Percentiles rank a stretch among this genome's conserved stretches.
Evolutionary conservation across 2,329 filamentous ascomycete genomes (phyloP).

Genomic region (Cordyceps pruinosa): DNA sequence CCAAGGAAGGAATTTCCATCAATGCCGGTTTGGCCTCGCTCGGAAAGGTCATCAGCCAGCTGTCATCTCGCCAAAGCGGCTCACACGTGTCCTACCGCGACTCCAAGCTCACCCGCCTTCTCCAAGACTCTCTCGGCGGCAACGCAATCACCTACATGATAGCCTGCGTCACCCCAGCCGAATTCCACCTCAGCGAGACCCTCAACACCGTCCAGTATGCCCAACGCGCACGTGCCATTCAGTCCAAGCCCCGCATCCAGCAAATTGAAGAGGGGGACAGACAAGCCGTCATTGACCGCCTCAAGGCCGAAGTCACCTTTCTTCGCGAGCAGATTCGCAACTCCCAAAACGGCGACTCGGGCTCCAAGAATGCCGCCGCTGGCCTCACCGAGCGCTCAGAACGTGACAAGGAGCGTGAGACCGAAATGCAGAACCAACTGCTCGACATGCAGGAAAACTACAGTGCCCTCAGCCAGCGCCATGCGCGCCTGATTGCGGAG

Average conservation of each 20-base stretch:
- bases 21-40: constrained; percentile 91
- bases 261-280: constrained; percentile 91
- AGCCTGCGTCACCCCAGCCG: constrained; percentile 91
- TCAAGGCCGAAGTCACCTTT: constrained; percentile 91
- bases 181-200: constrained; percentile 96
- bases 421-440: constrained; percentile 87
- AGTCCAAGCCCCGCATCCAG: constrained; percentile 95
- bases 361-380: constrained; percentile 44
- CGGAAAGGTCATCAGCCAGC: constrained; percentile 95
- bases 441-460: constrained; percentile 94
- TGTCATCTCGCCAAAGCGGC: constrained; percentile 81
- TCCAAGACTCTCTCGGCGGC: constrained; percentile 93
- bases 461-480: constrained; percentile 79
- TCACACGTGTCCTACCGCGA: constrained; percentile 96
- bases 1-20: constrained; percentile 95
- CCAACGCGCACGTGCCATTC: constrained; percentile 89
- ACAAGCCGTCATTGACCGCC: constrained; percentile 82
- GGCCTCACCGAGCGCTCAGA: constrained; percentile 65
- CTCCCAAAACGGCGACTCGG: constrained; percentile 50
- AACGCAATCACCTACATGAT: constrained; percentile 99
- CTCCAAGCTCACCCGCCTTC: constrained; percentile 87
- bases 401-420: constrained; percentile 74
- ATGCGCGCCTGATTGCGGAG: constrained; percentile 92
- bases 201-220: constrained; percentile 97
- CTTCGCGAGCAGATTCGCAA: constrained; percentile 88